phyloP scores from a whole-genome alignment of 805 yeast species.

The Candida gorgasii region DNA sequence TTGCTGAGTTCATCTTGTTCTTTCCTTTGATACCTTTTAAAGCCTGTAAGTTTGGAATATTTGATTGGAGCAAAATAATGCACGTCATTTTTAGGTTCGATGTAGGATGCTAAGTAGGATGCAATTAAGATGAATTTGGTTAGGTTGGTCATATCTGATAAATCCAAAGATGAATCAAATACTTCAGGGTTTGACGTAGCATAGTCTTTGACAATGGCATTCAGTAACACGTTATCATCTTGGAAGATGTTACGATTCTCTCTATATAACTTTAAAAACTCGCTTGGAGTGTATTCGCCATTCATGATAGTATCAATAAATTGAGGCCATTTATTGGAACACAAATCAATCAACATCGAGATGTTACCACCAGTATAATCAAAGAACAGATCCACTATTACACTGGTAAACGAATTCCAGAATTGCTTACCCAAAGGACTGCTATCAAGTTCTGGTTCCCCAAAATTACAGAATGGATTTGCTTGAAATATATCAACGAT shows the following conservation, averaged over 20 bases:
- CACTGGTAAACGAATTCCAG: constrained; percentile 45
- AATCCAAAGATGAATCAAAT: constrained; percentile 18
- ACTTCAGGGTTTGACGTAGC: constrained; percentile 24
- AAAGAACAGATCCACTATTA: constrained; percentile 46
- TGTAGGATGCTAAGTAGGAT: constrained; percentile 79
- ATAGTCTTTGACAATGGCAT: constrained; percentile 29
- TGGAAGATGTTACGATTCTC: constrained; percentile 29
- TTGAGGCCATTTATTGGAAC: constrained; percentile 33
- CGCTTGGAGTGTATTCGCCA: constrained; percentile 23
- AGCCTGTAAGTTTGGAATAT: constrained; percentile 36
- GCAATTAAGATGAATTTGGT: constrained; percentile 78
- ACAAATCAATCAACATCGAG: constrained; percentile 32
- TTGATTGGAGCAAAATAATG: constrained; percentile 65
- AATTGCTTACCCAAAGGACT: constrained; percentile 23
- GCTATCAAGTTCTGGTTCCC: constrained; percentile 17
- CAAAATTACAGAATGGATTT: constrained; percentile 27
- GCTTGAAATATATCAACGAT: constrained; percentile 38
- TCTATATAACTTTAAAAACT: constrained; percentile 37
- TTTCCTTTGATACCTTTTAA: constrained; percentile 22
- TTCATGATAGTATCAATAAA: constrained; percentile 27
- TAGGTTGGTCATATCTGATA: constrained; percentile 53
- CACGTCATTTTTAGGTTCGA: constrained; percentile 68
- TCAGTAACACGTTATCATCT: constrained; percentile 31
- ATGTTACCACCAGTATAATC: constrained; percentile 48
- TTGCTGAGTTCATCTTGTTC: constrained; percentile 32